phyloP scores from a whole-genome alignment of 768 basidiomycete species.

The Kwoniella dendrophila region DNA sequence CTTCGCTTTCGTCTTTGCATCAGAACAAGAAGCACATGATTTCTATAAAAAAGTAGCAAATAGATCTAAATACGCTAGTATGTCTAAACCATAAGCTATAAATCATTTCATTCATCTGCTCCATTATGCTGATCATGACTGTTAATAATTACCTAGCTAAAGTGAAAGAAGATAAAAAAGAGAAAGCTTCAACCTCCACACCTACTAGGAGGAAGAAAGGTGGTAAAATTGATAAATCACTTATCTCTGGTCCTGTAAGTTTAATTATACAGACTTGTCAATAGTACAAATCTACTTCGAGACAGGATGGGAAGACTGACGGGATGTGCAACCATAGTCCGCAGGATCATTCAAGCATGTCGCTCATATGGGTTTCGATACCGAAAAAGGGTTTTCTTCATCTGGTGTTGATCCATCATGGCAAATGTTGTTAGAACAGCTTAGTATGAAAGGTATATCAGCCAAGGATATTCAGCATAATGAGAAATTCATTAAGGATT shows the following conservation, averaged over 20 bases:
- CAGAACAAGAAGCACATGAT: slow-evolving; percentile 78
- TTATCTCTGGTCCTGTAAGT: slow-evolving; percentile 75
- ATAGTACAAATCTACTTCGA: too few species aligned
- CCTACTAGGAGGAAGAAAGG: slow-evolving; percentile 60
- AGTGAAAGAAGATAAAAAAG: slow-evolving; percentile 50
- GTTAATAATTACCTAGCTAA: slow-evolving; percentile 36
- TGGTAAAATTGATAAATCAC: slow-evolving; percentile 86
- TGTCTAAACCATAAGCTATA: slow-evolving; percentile 1
- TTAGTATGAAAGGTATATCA: slow-evolving; percentile 69
- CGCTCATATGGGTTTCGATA: slow-evolving; percentile 92
- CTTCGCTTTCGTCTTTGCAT: slow-evolving; percentile 86
- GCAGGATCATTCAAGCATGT: slow-evolving; percentile 75
- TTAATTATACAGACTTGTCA: neutral
- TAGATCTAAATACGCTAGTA: slow-evolving; percentile 65
- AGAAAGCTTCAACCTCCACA: slow-evolving; percentile 28
- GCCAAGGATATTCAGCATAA: slow-evolving; percentile 71
- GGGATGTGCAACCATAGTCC: slow-evolving; percentile 39
- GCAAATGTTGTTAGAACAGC: slow-evolving; percentile 69
- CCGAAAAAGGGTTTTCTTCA: slow-evolving; percentile 81
- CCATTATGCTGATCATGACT: neutral
- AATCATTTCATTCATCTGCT: neutral
- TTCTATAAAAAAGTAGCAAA: slow-evolving; percentile 81
- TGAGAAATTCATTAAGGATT: slow-evolving; percentile 86
- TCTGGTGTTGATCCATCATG: slow-evolving; percentile 88
- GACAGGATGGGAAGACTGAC: too few species aligned